Conservation (phyloP, 2,329 filamentous ascomycete genomes). For the Emmonsiellopsis sp. region DNA sequence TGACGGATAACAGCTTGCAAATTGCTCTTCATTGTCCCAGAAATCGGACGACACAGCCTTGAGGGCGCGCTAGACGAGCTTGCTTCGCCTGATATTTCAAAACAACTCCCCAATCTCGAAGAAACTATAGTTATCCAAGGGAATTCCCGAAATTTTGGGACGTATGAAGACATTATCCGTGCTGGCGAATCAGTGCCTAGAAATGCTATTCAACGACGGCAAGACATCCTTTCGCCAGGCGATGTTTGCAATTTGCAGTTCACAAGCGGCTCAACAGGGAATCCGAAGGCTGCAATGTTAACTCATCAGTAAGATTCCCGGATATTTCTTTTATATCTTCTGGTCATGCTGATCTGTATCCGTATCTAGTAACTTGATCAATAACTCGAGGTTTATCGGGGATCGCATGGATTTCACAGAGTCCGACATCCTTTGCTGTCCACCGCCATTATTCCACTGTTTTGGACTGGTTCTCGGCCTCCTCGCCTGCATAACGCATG, state of each 20-base stretch:
- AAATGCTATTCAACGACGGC: slow-evolving; percentile 44
- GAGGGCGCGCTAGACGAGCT: slow-evolving; percentile 49
- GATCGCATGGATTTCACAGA: slow-evolving; percentile 63
- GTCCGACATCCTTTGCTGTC: slow-evolving; percentile 66
- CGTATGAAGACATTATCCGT: slow-evolving; percentile 51
- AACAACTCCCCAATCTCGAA: slow-evolving; percentile 31
- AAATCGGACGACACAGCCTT: slow-evolving; percentile 59
- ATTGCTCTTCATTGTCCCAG: slow-evolving; percentile 62
- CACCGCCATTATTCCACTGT: slow-evolving; percentile 77
- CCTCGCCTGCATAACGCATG: slow-evolving; percentile 63
- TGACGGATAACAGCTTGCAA: slow-evolving; percentile 49
- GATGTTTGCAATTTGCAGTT: slow-evolving; percentile 68
- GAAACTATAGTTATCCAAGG: slow-evolving; percentile 55
- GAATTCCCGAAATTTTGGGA: slow-evolving; percentile 45
- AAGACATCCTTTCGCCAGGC: slow-evolving; percentile 50
- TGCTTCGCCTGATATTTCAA: slow-evolving; percentile 26
- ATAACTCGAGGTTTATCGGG: slow-evolving; percentile 62
- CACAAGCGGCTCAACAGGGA: slow-evolving; percentile 64
- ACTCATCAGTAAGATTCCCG: slow-evolving; percentile 51
- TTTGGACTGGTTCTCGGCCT: slow-evolving; percentile 73
- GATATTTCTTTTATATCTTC: not conserved
- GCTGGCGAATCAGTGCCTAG: slow-evolving; percentile 43
- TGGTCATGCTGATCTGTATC: not conserved
- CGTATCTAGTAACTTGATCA: slow-evolving; percentile 37
- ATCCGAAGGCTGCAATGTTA: slow-evolving; percentile 66